Percentiles rank a stretch among this genome's conserved stretches.
These are phyloP conservation scores for Phaseolus lunatus DNA, from an alignment of 306 rosid species.

Conservation along the genomic window DNA sequence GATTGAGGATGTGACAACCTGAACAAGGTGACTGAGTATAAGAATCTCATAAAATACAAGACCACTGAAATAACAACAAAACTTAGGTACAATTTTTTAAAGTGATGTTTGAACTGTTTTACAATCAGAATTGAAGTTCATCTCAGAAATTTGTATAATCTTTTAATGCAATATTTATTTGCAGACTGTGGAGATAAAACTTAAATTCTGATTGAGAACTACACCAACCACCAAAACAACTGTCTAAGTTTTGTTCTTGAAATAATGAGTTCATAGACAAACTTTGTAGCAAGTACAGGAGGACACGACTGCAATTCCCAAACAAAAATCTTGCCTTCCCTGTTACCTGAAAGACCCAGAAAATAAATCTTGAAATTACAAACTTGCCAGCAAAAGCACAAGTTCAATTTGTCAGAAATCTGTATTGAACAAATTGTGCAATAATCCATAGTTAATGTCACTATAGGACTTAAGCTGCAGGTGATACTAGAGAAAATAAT, in stretches of 20 bases:
- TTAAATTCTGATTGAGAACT: background rate
- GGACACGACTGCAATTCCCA: slow-evolving; percentile 99
- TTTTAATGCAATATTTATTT: background rate
- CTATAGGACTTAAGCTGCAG: slow-evolving; percentile 3
- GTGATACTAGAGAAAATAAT: background rate
- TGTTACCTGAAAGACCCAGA: slow-evolving; percentile 66
- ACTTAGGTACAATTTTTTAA: background rate
- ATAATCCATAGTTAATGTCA: background rate
- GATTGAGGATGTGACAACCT: slow-evolving; percentile 90
- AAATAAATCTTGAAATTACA: slow-evolving; percentile 10
- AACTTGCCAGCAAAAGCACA: slow-evolving; percentile 9
- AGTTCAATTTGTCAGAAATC: background rate
- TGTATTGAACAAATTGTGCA: slow-evolving; percentile 1
- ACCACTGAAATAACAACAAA: background rate
- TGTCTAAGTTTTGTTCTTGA: background rate
- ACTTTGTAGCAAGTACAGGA: slow-evolving; percentile 82
- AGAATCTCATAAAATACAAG: slow-evolving; percentile 18
- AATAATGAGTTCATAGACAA: background rate
- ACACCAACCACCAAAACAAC: background rate
- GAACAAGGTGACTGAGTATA: slow-evolving; percentile 32
- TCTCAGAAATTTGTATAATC: background rate
- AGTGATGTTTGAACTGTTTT: background rate
- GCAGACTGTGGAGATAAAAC: background rate
- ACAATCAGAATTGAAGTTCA: background rate
- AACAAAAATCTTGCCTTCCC: slow-evolving; percentile 86